Evolutionary conservation across 116 monocot species (phyloP).

Genomic region (Papilionanthe hybrid): DNA sequence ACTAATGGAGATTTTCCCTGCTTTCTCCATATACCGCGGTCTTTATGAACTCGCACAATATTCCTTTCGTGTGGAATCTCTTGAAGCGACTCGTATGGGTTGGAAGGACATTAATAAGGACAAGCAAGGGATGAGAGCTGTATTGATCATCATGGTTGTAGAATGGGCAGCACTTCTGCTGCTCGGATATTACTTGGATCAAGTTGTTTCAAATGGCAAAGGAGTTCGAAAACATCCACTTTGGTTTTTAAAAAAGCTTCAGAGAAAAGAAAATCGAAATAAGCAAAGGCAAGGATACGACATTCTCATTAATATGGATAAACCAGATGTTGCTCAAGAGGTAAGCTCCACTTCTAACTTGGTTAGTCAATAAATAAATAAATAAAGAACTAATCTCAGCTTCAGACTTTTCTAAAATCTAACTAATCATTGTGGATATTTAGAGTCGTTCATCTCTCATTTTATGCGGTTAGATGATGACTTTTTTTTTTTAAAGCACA

Average conservation of each 20-base stretch:
- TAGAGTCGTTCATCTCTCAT: background rate
- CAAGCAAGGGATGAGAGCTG: conserved; percentile 21
- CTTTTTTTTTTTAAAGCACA: background rate
- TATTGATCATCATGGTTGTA: conserved; percentile 22
- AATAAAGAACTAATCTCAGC: background rate
- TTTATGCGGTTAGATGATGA: background rate
- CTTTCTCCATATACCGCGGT: conserved; percentile 29
- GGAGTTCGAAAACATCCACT: conserved; percentile 14
- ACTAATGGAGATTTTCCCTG: conserved; percentile 27
- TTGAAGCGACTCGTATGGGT: conserved; percentile 4
- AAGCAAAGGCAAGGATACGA: conserved; percentile 13
- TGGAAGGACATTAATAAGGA: conserved; percentile 22
- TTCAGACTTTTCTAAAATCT: background rate
- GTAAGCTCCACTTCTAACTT: conserved; percentile 10
- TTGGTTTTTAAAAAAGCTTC: conserved; percentile 8
- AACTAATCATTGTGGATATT: background rate
- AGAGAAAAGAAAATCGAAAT: conserved; percentile 3
- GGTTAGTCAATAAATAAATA: background rate
- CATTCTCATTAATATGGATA: conserved; percentile 24
- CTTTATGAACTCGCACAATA: conserved; percentile 24
- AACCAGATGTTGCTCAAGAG: conserved; percentile 32
- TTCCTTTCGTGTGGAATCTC: background rate
- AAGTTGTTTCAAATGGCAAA: conserved; percentile 10
- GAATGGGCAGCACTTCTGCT: conserved; percentile 30
- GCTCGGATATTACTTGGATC: conserved; percentile 25